These are phyloP conservation scores for Globisporangium spiculum DNA, from an alignment of 352 stramenopile species.

Conservation along the genomic window DNA sequence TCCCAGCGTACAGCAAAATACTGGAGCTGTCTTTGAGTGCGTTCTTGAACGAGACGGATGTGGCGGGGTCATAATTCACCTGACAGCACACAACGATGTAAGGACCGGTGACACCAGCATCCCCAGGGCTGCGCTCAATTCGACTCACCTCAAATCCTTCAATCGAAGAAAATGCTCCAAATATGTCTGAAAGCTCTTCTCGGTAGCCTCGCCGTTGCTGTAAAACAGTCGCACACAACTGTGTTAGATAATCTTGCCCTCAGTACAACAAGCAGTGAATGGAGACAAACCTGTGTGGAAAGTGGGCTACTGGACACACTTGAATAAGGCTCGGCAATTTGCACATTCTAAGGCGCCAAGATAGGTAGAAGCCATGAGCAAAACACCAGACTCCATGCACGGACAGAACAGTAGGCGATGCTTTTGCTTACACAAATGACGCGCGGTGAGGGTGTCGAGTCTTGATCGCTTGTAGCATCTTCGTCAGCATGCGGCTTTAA, in stretches of 20 bases:
- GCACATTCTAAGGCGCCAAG: conserved; percentile 23
- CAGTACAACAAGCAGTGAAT: not conserved
- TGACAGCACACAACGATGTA: conserved; percentile 5
- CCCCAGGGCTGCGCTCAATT: not conserved
- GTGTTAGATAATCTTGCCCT: not conserved
- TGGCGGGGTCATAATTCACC: conserved; percentile 37
- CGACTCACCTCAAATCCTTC: conserved; percentile 36
- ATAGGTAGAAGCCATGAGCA: not conserved
- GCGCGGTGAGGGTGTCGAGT: not conserved
- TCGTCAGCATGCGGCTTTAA: not conserved
- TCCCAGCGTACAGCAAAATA: conserved; percentile 43
- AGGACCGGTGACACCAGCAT: not conserved
- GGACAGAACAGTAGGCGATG: not conserved
- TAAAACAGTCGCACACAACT: conserved; percentile 1
- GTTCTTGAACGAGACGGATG: conserved; percentile 26
- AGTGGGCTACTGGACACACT: not conserved
- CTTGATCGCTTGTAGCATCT: not conserved
- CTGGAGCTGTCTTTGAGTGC: conserved; percentile 29
- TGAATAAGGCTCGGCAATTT: conserved; percentile 34
- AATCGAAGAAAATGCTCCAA: conserved; percentile 39
- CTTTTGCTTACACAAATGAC: conserved; percentile 2
- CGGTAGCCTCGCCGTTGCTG: conserved; percentile 28
- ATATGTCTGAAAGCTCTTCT: conserved; percentile 50
- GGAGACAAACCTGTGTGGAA: conserved; percentile 8
- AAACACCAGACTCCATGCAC: not conserved